phyloP scores from a whole-genome alignment of 805 yeast species.

The Yarrowia yakushimensis region DNA sequence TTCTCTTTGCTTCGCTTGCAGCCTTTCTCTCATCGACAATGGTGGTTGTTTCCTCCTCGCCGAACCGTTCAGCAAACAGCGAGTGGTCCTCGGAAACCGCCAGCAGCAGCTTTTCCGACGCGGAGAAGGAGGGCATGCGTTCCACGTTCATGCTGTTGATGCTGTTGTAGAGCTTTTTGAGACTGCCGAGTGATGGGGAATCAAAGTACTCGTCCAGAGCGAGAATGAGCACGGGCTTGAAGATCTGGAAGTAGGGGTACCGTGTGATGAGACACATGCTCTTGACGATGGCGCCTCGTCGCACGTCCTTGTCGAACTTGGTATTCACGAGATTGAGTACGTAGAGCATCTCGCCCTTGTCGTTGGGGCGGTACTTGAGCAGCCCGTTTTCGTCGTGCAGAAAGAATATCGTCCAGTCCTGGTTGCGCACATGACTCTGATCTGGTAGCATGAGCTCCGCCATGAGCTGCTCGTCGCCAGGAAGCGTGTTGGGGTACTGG shows the following conservation, averaged over 20 bases:
- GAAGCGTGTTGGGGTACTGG: slow-evolving; percentile 50
- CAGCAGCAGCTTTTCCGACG: slow-evolving; percentile 34
- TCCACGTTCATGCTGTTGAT: slow-evolving; percentile 35
- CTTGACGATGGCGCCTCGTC: slow-evolving; percentile 59
- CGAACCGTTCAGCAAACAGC: slow-evolving; percentile 34
- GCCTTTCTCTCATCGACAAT: not conserved
- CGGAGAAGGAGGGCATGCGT: slow-evolving; percentile 34
- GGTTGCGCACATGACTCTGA: slow-evolving; percentile 52
- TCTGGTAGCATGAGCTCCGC: slow-evolving; percentile 62
- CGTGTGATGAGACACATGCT: slow-evolving; percentile 58
- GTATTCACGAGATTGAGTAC: slow-evolving; percentile 57
- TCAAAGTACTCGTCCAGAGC: slow-evolving; percentile 50
- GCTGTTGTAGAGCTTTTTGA: slow-evolving; percentile 35
- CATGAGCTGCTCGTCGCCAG: slow-evolving; percentile 36
- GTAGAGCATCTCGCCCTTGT: slow-evolving; percentile 48
- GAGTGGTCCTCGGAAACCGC: slow-evolving; percentile 31
- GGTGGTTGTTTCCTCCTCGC: slow-evolving; percentile 17
- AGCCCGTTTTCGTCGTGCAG: slow-evolving; percentile 34
- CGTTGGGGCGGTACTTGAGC: slow-evolving; percentile 26
- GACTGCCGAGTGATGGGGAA: slow-evolving; percentile 29
- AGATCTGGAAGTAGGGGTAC: slow-evolving; percentile 50
- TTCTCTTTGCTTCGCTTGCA: not conserved
- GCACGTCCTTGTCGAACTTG: slow-evolving; percentile 42
- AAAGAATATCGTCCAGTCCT: slow-evolving; percentile 54
- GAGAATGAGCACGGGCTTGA: slow-evolving; percentile 55